Percentiles rank a stretch among this genome's conserved stretches.
Conservation (phyloP, 768 basidiomycete genomes). For the Trametes meyenii region DNA sequence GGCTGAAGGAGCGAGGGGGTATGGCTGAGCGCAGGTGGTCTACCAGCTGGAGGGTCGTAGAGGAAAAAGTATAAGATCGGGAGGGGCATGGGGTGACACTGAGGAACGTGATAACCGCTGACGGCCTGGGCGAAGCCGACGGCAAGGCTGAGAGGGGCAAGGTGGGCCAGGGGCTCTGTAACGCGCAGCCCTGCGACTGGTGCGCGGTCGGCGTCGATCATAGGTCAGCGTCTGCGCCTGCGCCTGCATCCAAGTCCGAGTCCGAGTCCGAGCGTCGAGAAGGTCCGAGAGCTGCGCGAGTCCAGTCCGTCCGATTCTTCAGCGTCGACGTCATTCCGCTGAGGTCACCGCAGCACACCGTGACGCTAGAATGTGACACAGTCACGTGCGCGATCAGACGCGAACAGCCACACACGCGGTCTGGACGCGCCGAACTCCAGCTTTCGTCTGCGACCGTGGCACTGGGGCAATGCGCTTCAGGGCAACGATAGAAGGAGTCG, state of each 20-base stretch:
- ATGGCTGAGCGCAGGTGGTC: not conserved
- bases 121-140: not conserved
- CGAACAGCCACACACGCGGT: not conserved
- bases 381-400: slow-evolving; percentile 13
- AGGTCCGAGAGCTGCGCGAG: not conserved
- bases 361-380: not conserved
- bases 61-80: not conserved
- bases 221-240: too few species aligned
- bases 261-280: not conserved
- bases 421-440: not conserved
- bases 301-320: not conserved
- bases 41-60: not conserved
- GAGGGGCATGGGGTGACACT: not conserved
- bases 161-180: not conserved
- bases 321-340: too few species aligned
- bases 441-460: not conserved
- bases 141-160: not conserved
- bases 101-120: not conserved
- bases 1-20: not conserved
- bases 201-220: not conserved
- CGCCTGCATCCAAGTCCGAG: not conserved
- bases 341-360: slow-evolving; percentile 6
- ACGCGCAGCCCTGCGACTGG: not conserved
- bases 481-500: slow-evolving; percentile 58
- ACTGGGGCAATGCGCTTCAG: slow-evolving; percentile 57